Evolutionary conservation across 2,329 filamentous ascomycete species (phyloP).

Genomic region (Stylonectria norvegica): DNA sequence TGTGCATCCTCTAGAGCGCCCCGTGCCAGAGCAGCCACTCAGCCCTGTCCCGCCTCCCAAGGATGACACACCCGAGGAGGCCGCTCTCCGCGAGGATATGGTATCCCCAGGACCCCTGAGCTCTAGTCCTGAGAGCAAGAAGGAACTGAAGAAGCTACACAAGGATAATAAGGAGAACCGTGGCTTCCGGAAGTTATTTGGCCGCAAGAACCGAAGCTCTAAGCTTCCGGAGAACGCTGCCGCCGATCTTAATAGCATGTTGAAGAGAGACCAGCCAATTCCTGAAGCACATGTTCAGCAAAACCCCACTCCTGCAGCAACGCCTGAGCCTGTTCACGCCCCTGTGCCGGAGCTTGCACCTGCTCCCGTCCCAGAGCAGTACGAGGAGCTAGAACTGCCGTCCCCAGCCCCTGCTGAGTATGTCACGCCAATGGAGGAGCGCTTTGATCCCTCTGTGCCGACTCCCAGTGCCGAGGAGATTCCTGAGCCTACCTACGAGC

Average conservation of each 20-base stretch:
- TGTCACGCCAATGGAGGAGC: conserved; percentile 23
- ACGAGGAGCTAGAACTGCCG: conserved; percentile 14
- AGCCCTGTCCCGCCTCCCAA: conserved; percentile 26
- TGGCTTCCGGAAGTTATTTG: conserved; percentile 64
- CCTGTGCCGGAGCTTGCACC: conserved; percentile 22
- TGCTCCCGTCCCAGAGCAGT: conserved; percentile 6
- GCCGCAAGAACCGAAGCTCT: conserved; percentile 58
- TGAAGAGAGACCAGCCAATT: conserved; percentile 36
- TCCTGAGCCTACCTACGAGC: conserved; percentile 21
- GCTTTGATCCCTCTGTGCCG: conserved; percentile 15
- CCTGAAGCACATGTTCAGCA: conserved; percentile 23
- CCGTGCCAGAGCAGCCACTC: conserved; percentile 6
- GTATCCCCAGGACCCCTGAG: conserved; percentile 22
- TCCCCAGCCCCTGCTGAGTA: conserved; percentile 20
- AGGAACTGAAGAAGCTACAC: conserved; percentile 50
- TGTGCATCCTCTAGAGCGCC: background rate
- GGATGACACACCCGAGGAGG: conserved; percentile 21
- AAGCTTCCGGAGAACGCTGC: conserved; percentile 55
- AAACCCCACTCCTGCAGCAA: conserved; percentile 26
- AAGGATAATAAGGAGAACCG: conserved; percentile 48
- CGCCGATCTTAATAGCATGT: conserved; percentile 50
- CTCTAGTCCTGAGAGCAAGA: conserved; percentile 41
- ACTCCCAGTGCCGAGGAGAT: conserved; percentile 21
- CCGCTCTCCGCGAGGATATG: conserved; percentile 16
- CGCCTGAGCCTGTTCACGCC: conserved; percentile 27